Percentiles rank a stretch among this genome's conserved stretches.
Conservation (phyloP, 1,139 yeast genomes). For the Saccharomycopsis hybrid region DNA sequence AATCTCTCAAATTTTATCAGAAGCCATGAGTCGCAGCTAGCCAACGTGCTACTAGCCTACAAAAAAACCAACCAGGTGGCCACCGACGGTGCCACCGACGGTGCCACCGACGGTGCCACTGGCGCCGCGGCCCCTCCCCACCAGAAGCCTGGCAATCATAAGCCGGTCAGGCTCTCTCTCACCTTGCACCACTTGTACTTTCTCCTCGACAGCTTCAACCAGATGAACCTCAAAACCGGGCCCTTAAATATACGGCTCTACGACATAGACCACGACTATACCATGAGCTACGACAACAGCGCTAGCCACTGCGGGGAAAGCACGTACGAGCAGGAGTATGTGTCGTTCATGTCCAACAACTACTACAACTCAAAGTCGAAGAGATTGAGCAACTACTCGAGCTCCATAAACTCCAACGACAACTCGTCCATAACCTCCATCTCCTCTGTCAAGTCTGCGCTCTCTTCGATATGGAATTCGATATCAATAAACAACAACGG, state of each 20-base stretch:
- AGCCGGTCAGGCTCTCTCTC: slow-evolving; percentile 50
- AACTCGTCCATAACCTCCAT: slow-evolving; percentile 57
- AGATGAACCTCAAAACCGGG: slow-evolving; percentile 51
- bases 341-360: slow-evolving; percentile 19
- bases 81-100: neutral
- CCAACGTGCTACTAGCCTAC: slow-evolving; percentile 13
- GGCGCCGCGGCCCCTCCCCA: neutral
- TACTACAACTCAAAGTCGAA: slow-evolving; percentile 15
- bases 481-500: slow-evolving; percentile 8
- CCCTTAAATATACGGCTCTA: slow-evolving; percentile 56
- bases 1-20: slow-evolving; percentile 18
- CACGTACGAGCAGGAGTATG: slow-evolving; percentile 19
- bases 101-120: neutral
- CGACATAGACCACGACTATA: slow-evolving; percentile 43
- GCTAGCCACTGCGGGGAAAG: neutral
- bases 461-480: slow-evolving; percentile 34
- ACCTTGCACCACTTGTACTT: slow-evolving; percentile 61
- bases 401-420: slow-evolving; percentile 31
- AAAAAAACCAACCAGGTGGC: slow-evolving; percentile 1
- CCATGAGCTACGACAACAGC: neutral
- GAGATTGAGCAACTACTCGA: slow-evolving; percentile 18
- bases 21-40: slow-evolving; percentile 20
- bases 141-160: slow-evolving; percentile 24
- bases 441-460: slow-evolving; percentile 51
- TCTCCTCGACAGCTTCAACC: slow-evolving; percentile 51